Evolutionary conservation across 176 grass and related monocot genomes (phyloP).

Genomic region (Thinopyrum elongatum): DNA sequence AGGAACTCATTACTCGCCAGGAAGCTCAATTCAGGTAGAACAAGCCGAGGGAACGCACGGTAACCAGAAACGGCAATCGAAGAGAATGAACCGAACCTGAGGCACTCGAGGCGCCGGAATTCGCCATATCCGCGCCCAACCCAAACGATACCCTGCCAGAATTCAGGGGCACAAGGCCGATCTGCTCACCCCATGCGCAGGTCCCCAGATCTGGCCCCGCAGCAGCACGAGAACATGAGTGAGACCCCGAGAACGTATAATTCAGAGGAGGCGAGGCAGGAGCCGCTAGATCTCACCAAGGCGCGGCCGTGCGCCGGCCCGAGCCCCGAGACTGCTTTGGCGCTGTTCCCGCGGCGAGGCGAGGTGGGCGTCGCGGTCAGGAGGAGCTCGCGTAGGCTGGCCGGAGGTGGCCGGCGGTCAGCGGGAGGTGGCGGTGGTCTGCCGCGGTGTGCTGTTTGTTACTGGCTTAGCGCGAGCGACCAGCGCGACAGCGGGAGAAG

Average conservation of each 20-base stretch:
- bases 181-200: conserved; percentile 39
- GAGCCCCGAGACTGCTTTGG: background rate
- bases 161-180: conserved; percentile 12
- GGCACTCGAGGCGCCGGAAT: conserved; percentile 15
- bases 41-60: too few species aligned
- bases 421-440: conserved; percentile 1
- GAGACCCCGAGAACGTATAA: background rate
- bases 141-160: background rate
- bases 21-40: conserved; percentile 18
- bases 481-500: too few species aligned
- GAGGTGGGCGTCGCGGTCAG: background rate
- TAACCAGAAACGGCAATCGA: background rate
- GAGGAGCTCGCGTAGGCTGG: background rate
- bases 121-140: conserved; percentile 16
- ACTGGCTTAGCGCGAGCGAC: background rate
- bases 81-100: background rate
- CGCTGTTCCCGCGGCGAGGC: background rate
- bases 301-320: background rate
- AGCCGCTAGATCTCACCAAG: background rate
- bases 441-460: background rate
- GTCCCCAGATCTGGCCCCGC: conserved; percentile 35
- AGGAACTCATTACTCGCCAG: background rate
- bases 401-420: background rate
- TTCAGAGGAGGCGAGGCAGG: background rate
- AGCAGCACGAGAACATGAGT: background rate